A percentile compares a stretch with the other conserved stretches of the same genome.
phyloP scores from a whole-genome alignment of 495 filamentous ascomycete genomes.

The Aspergillus carlsbadensis region DNA sequence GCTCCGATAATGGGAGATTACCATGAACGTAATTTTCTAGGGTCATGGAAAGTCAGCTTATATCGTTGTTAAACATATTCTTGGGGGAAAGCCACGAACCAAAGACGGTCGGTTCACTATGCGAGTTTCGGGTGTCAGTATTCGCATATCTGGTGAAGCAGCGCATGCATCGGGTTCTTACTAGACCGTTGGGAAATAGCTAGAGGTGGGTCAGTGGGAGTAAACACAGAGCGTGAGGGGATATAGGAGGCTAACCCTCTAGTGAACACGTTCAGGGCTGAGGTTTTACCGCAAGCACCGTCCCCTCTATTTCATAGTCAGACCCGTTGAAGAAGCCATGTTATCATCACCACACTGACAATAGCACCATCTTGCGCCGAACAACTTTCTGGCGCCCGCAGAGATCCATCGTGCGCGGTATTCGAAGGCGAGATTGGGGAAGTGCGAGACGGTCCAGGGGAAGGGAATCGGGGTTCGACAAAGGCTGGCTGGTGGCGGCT shows the following conservation, averaged over 20 bases:
- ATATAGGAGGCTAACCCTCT: conserved; percentile 66
- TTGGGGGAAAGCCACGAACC: conserved; percentile 42
- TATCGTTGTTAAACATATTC: conserved; percentile 4
- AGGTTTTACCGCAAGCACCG: conserved; percentile 97
- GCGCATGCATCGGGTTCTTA: conserved; percentile 37
- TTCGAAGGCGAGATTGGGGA: conserved; percentile 2
- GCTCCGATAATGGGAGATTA: conserved; percentile 37
- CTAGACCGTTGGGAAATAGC: conserved; percentile 98
- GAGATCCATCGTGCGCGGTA: conserved; percentile 38
- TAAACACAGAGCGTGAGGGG: conserved; percentile 11
- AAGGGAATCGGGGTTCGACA: neutral
- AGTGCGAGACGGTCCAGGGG: conserved; percentile 4
- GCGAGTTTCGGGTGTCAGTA: conserved; percentile 23
- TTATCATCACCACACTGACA: conserved; percentile 58
- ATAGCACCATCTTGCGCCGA: conserved; percentile 94
- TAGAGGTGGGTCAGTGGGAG: conserved; percentile 36
- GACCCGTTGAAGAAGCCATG: conserved; percentile 1
- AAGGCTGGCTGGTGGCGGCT: neutral
- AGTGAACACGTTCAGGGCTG: conserved; percentile 95
- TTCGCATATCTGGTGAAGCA: conserved; percentile 10
- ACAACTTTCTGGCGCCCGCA: conserved; percentile 73
- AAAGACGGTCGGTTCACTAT: conserved; percentile 92
- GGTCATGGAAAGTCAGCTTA: conserved; percentile 28
- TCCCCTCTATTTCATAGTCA: conserved; percentile 66
- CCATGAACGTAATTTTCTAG: conserved; percentile 97